These are phyloP conservation scores for Xylariaceae sp. DNA, from an alignment of 2,329 filamentous ascomycete genomes.

Conservation along the genomic window DNA sequence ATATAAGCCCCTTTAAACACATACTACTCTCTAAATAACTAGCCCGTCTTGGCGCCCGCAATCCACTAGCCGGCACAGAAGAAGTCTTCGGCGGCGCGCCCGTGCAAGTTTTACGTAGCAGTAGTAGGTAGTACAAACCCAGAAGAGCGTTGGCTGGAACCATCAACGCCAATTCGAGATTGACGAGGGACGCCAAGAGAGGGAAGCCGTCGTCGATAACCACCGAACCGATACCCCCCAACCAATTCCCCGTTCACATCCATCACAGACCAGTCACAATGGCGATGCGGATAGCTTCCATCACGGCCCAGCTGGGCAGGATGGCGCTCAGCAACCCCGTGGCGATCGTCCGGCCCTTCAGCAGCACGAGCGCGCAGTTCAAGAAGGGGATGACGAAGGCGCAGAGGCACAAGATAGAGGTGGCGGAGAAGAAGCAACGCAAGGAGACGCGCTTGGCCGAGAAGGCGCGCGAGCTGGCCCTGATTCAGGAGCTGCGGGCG, in stretches of 20 bases:
- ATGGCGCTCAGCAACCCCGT: slow-evolving; percentile 32
- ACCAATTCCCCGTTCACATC: not conserved
- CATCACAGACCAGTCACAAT: slow-evolving; percentile 14
- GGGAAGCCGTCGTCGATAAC: no score
- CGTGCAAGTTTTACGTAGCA: not conserved
- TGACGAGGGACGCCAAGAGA: not conserved
- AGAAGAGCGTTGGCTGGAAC: no score
- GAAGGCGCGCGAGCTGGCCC: no score
- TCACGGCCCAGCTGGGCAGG: slow-evolving; percentile 36
- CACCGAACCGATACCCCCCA: no score
- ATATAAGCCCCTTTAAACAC: not conserved
- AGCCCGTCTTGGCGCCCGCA: not conserved
- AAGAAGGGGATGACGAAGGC: not conserved
- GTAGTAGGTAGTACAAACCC: no score
- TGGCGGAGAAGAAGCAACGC: not conserved
- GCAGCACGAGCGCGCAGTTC: slow-evolving; percentile 38
- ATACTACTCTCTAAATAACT: not conserved
- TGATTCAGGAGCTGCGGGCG: no score
- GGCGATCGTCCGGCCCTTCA: slow-evolving; percentile 15
- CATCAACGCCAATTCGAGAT: no score
- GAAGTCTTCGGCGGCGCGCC: not conserved
- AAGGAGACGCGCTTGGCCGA: slow-evolving; percentile 15
- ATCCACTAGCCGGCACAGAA: not conserved
- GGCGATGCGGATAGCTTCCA: slow-evolving; percentile 37
- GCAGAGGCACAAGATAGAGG: not conserved